Percentiles rank a stretch among this genome's conserved stretches.
phyloP scores from a whole-genome alignment of 2,329 filamentous ascomycete genomes.

The Zasmidium cellare region DNA sequence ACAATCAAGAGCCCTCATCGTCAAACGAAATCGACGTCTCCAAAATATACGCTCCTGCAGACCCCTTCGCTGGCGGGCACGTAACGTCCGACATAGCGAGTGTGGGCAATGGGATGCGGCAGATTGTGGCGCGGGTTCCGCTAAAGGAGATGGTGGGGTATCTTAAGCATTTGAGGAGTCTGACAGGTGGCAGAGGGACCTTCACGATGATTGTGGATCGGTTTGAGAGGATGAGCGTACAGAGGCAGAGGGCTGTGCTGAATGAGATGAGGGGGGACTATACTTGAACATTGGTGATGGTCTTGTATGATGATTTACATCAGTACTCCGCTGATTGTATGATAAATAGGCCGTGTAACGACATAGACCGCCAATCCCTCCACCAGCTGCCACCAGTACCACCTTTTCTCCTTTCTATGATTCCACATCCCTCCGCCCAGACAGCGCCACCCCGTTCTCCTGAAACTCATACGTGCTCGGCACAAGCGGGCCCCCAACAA shows the following conservation, averaged over 20 bases:
- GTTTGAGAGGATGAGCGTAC: constrained; percentile 66
- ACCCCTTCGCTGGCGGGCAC: constrained; percentile 64
- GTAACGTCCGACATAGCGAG: constrained; percentile 12
- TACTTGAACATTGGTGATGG: too few relatives aligned
- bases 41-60: constrained; percentile 82
- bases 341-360: too few relatives aligned
- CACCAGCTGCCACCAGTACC: too few relatives aligned
- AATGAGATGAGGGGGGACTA: constrained; percentile 35
- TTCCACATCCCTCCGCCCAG: too few relatives aligned
- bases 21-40: constrained; percentile 62
- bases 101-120: constrained; percentile 30
- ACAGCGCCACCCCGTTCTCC: too few relatives aligned
- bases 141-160: constrained; percentile 97
- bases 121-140: constrained; percentile 83
- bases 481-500: too few relatives aligned
- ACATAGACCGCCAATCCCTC: too few relatives aligned
- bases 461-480: too few relatives aligned
- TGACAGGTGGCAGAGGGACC: constrained; percentile 81
- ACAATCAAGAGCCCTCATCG: constrained; percentile 9
- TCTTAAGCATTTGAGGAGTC: constrained; percentile 79
- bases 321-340: too few relatives aligned
- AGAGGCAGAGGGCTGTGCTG: constrained; percentile 60
- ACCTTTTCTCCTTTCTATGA: too few relatives aligned
- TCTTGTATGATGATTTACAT: too few relatives aligned
- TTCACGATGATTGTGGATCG: constrained; percentile 74